Conservation (phyloP, 768 basidiomycete species). For the Boletus rufocinnamomeus region DNA sequence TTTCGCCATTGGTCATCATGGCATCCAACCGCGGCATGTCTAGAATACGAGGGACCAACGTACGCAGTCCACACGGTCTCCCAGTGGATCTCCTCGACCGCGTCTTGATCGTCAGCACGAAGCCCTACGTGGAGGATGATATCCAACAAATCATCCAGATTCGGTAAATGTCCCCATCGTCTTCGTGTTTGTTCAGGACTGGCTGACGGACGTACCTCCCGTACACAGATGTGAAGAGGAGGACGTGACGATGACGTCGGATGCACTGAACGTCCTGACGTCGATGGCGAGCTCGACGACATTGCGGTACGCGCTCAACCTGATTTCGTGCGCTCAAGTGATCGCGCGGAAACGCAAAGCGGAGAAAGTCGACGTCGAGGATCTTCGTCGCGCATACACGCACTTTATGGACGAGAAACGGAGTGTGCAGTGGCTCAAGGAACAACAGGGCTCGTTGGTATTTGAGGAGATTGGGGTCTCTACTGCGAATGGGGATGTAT, state of each 20-base stretch:
- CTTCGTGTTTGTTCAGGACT: neutral
- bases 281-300: conserved; percentile 90
- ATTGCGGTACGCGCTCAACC: conserved; percentile 89
- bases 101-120: conserved; percentile 93
- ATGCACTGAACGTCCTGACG: conserved; percentile 78
- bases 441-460: conserved; percentile 72
- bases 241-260: conserved; percentile 78
- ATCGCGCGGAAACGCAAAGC: conserved; percentile 82
- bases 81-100: conserved; percentile 94
- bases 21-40: conserved; percentile 96
- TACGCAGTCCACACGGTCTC: conserved; percentile 92
- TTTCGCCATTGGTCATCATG: conserved; percentile 97
- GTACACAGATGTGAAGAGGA: conserved; percentile 83
- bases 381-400: conserved; percentile 79
- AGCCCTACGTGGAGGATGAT: conserved; percentile 80
- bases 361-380: conserved; percentile 80
- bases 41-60: conserved; percentile 92
- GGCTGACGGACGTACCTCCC: neutral
- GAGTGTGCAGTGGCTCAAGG: conserved; percentile 89
- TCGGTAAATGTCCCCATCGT: conserved; percentile 47
- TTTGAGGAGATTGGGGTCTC: conserved; percentile 65
- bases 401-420: conserved; percentile 95
- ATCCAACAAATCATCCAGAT: conserved; percentile 92
- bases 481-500: conserved; percentile 33
- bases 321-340: conserved; percentile 91